A percentile compares a stretch with the other conserved stretches of the same genome.
phyloP scores from a whole-genome alignment of 164 flowering plant species.

The Tetracentron sinense region DNA sequence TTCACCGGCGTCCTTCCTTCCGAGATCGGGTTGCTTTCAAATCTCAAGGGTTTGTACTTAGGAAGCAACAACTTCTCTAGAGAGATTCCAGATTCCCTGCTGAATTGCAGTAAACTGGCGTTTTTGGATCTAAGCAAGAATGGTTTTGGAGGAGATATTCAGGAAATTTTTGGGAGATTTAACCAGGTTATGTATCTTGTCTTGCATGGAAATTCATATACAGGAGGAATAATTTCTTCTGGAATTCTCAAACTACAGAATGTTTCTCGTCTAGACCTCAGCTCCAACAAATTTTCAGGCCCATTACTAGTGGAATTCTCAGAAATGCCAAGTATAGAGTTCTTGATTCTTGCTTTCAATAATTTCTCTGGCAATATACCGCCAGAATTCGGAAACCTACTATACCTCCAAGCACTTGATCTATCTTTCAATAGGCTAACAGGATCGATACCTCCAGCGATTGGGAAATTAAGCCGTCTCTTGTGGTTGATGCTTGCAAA shows the following conservation, averaged over 20 bases:
- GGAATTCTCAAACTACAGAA: slow-evolving; percentile 33
- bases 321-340: background rate
- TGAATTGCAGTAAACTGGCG: no score
- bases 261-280: slow-evolving; percentile 10
- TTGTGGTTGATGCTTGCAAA: slow-evolving; percentile 1
- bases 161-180: no score
- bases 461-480: background rate
- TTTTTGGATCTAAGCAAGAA: no score
- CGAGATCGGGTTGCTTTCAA: background rate
- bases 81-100: no score
- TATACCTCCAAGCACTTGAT: slow-evolving; percentile 68
- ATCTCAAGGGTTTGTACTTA: background rate
- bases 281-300: slow-evolving; percentile 27
- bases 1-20: background rate
- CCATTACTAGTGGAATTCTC: slow-evolving; percentile 34
- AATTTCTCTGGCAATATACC: slow-evolving; percentile 65
- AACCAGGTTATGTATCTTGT: no score
- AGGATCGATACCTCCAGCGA: background rate
- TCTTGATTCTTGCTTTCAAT: background rate
- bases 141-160: no score
- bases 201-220: no score
- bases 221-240: no score
- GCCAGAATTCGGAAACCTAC: slow-evolving; percentile 54
- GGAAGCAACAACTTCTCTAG: background rate
- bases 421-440: slow-evolving; percentile 19